Base-by-base conservation (phyloP, 768 basidiomycete species). In the Phylloporus sp. region DNA sequence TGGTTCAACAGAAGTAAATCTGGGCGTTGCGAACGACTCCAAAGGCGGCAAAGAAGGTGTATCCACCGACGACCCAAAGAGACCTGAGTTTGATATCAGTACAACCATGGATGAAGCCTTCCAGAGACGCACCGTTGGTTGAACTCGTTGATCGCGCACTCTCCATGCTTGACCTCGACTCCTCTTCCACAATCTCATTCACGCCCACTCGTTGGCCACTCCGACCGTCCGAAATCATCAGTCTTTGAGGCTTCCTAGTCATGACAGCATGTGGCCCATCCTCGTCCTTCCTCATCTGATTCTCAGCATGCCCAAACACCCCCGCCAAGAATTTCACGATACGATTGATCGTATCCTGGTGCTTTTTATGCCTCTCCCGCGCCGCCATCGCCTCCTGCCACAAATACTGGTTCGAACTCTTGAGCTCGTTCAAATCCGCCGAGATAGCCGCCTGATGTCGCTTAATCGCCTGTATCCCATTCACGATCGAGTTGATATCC, bases 281-380 rank as follows among this genome's bases (percentile, higher is more conserved):
- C 38, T 69, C 68, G 45, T 65, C 69, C 40, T 62, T 67, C 39
- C 62, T 67, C 46, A 67, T 75, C 52, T 73, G 68, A 41, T 70
- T 74, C 1, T 74, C 73, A 0, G 65, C 59, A 48, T 77, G 79
- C 12, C 88, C 87, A 71, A 98, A 98, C 3, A 97, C 87, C 12
- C 91, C 86, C 10, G 95, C 95, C 49, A 99, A 72, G 70, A 99
- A 98, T 54, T 92, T 88, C 56, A 99, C 80, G 54, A 99, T 98
- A 49, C 91, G 76, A 62, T 97, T 93, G 66, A 98, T 93, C 20
- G 93, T 97, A 67, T 98, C 94, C 63, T 97, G 88, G 58, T 97
- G 94, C 63, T 91, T 94, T 66, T 92, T 85, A 63, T 95, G 86
- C 50, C 84, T 80, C 57, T 86, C 82, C 15, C 93, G 76, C 2